These are phyloP conservation scores for Xerophyta viscosa DNA, from an alignment of 106 monocot species.

Conservation along the genomic window DNA sequence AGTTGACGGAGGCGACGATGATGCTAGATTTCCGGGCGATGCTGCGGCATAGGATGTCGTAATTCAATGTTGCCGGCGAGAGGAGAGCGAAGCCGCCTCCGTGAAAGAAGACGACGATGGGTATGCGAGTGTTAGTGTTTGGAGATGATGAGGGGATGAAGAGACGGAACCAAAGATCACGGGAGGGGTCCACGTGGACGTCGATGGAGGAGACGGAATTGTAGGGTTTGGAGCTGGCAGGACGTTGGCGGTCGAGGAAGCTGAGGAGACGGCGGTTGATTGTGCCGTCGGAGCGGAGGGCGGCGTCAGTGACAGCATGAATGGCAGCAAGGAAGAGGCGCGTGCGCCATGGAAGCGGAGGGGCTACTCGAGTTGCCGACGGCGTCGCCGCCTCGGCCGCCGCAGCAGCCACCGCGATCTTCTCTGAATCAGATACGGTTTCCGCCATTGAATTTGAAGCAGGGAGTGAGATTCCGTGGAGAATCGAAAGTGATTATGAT, in stretches of 20 bases:
- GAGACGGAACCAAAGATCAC: too few species aligned
- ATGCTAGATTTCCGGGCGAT: slow-evolving; percentile 1
- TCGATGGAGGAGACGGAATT: too few species aligned
- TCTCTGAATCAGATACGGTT: too few species aligned
- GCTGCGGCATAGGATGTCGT: slow-evolving; percentile 11
- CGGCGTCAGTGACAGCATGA: slow-evolving; percentile 22
- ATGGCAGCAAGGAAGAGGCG: slow-evolving; percentile 17
- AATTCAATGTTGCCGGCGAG: slow-evolving; percentile 2
- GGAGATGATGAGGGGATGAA: too few species aligned
- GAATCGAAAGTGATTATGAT: too few species aligned
- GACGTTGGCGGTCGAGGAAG: too few species aligned
- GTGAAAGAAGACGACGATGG: slow-evolving; percentile 14
- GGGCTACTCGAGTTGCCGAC: not conserved
- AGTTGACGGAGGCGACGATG: slow-evolving; percentile 25
- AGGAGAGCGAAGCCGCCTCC: slow-evolving; percentile 12
- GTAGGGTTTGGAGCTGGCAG: too few species aligned
- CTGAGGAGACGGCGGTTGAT: slow-evolving; percentile 16
- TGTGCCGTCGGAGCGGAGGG: slow-evolving; percentile 58
- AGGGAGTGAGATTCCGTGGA: too few species aligned
- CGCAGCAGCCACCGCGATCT: not conserved
- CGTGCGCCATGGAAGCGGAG: slow-evolving; percentile 24
- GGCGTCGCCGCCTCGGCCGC: not conserved
- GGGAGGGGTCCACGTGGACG: too few species aligned
- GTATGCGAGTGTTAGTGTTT: too few species aligned
- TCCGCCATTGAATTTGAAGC: too few species aligned